Percentiles rank a stretch among this genome's conserved stretches.
Evolutionary conservation across 345 rosid species (phyloP).

Genomic region (Pugionium cornutum): DNA sequence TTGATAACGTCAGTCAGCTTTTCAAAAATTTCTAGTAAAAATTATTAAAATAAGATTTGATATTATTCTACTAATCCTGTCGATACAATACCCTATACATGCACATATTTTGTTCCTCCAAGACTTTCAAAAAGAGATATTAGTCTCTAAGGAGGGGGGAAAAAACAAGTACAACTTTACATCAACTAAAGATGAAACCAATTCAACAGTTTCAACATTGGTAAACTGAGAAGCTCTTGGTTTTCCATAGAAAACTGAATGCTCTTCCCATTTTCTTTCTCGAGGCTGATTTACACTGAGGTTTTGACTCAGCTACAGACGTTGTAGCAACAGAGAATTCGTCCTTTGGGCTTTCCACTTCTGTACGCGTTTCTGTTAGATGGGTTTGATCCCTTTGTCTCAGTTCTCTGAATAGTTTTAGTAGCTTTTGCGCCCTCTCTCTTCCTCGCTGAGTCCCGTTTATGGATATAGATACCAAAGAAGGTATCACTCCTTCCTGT

Average conservation of each 20-base stretch:
- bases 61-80: too few relatives aligned
- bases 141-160: constrained; percentile 18
- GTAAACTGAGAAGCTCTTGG: constrained; percentile 75
- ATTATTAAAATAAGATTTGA: too few relatives aligned
- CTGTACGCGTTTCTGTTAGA: constrained; percentile 33
- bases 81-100: constrained; percentile 21
- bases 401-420: constrained; percentile 83
- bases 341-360: constrained; percentile 38
- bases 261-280: constrained; percentile 79
- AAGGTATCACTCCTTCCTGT: constrained; percentile 98
- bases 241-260: constrained; percentile 76
- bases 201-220: constrained; percentile 45
- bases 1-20: too few relatives aligned
- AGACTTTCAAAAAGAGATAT: constrained; percentile 36
- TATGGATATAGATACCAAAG: constrained; percentile 81
- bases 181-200: constrained; percentile 35
- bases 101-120: constrained; percentile 17
- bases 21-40: too few relatives aligned
- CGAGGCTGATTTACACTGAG: constrained; percentile 67
- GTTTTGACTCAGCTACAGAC: constrained; percentile 56
- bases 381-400: constrained; percentile 71
- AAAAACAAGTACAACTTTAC: constrained; percentile 39
- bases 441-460: constrained; percentile 79
- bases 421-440: constrained; percentile 85
- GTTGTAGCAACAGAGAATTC: constrained; percentile 33